Percentiles rank a stretch among this genome's conserved stretches.
These are phyloP conservation scores for Trametes cingulata DNA, from an alignment of 768 basidiomycete species.

Conservation along the genomic window DNA sequence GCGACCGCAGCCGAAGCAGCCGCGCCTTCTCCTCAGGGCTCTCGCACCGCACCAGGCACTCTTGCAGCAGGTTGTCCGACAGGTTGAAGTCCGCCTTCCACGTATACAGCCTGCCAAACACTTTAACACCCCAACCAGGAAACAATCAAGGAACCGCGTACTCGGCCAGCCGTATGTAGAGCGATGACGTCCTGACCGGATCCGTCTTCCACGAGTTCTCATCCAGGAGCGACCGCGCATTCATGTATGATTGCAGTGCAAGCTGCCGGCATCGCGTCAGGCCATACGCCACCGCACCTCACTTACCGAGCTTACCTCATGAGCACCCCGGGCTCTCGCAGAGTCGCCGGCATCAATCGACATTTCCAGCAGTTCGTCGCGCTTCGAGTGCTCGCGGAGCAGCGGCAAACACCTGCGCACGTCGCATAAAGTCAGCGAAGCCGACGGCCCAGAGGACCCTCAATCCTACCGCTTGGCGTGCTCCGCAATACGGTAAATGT, in stretches of 20 bases:
- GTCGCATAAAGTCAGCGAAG: not conserved
- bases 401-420: slow-evolving; percentile 57
- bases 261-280: slow-evolving; percentile 39
- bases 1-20: slow-evolving; percentile 58
- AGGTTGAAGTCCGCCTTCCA: slow-evolving; percentile 64
- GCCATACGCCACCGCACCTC: not conserved
- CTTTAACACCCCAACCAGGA: not conserved
- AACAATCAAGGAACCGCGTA: slow-evolving; percentile 36
- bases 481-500: slow-evolving; percentile 70
- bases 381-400: slow-evolving; percentile 58
- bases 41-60: slow-evolving; percentile 52
- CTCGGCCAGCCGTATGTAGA: slow-evolving; percentile 63
- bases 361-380: slow-evolving; percentile 60
- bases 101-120: slow-evolving; percentile 48
- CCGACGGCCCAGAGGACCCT: not conserved
- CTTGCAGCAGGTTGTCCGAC: slow-evolving; percentile 54
- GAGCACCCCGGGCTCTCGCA: slow-evolving; percentile 71
- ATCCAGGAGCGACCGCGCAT: slow-evolving; percentile 55
- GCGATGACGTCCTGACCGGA: slow-evolving; percentile 48
- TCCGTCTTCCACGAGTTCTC: slow-evolving; percentile 55
- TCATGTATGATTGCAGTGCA: slow-evolving; percentile 61
- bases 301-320: slow-evolving; percentile 50
- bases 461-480: slow-evolving; percentile 57
- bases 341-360: slow-evolving; percentile 71
- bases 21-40: slow-evolving; percentile 56